A percentile compares a stretch with the other conserved stretches of the same genome.
phyloP scores from a whole-genome alignment of 2,329 filamentous ascomycete species.

The Claviceps maximensis region DNA sequence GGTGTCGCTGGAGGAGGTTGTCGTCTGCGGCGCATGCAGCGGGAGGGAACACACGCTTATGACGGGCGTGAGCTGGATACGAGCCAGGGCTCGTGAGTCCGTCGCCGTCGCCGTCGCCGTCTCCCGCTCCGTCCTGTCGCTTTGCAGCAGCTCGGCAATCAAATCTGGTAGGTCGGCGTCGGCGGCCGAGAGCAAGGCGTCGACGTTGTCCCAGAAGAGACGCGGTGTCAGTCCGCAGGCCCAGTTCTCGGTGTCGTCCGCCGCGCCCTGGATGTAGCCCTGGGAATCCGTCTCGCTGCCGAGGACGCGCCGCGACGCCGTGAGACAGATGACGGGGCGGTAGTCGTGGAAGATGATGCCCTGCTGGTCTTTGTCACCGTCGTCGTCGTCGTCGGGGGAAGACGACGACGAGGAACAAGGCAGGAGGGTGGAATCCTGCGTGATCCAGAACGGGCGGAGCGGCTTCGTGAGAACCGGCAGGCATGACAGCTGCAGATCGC shows the following conservation, averaged over 20 bases:
- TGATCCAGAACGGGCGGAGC: conserved; percentile 68
- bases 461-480: conserved; percentile 52
- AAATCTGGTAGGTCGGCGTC: conserved; percentile 50
- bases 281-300: conserved; percentile 52
- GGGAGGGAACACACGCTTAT: conserved; percentile 25
- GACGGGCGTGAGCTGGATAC: conserved; percentile 19
- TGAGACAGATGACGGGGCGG: conserved; percentile 70
- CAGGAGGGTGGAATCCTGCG: conserved; percentile 45
- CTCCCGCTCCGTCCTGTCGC: not conserved
- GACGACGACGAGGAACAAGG: conserved; percentile 2
- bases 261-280: conserved; percentile 81
- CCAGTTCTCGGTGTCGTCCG: conserved; percentile 93
- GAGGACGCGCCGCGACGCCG: conserved; percentile 59
- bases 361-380: not conserved
- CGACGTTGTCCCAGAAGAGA: conserved; percentile 64
- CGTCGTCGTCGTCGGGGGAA: not conserved
- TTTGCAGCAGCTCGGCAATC: conserved; percentile 27
- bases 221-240: conserved; percentile 62
- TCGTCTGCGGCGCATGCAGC: conserved; percentile 7
- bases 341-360: conserved; percentile 39
- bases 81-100: not conserved
- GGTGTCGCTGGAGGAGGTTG: conserved; percentile 6
- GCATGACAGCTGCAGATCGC: conserved; percentile 45
- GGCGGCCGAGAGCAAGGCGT: conserved; percentile 43
- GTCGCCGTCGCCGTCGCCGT: no score